Conservation (phyloP, 78 protist genomes). For the Cavenderia fasciculata region DNA sequence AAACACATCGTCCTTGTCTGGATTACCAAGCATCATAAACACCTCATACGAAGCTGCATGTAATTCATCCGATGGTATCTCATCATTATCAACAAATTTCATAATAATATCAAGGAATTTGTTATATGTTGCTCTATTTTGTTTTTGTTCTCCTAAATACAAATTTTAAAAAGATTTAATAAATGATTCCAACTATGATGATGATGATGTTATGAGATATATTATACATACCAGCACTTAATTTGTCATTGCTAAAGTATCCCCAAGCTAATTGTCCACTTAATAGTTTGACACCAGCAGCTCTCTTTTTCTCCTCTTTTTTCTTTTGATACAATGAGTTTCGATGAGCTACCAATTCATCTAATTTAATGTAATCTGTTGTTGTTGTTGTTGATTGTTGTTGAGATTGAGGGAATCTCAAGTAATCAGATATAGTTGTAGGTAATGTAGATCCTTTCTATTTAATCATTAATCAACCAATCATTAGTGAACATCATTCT, state of each 20-base stretch:
- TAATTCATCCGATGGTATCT: slow-evolving; percentile 37
- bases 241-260: slow-evolving; percentile 40
- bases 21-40: slow-evolving; percentile 64
- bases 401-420: no score
- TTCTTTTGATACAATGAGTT: slow-evolving; percentile 25
- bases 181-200: background rate
- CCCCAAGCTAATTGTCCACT: slow-evolving; percentile 56
- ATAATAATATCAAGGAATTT: slow-evolving; percentile 41
- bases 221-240: no score
- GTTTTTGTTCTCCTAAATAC: slow-evolving; percentile 12
- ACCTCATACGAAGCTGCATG: slow-evolving; percentile 47
- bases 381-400: no score
- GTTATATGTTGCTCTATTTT: slow-evolving; percentile 50
- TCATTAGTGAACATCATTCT: background rate
- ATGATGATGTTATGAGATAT: background rate
- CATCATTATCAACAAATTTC: slow-evolving; percentile 44
- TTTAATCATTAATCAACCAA: background rate
- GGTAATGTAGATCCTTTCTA: no score
- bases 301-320: slow-evolving; percentile 54
- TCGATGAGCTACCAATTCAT: slow-evolving; percentile 14
- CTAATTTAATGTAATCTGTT: no score
- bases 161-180: background rate
- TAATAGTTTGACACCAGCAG: background rate
- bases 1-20: slow-evolving; percentile 28
- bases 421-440: no score